phyloP scores from a whole-genome alignment of 257 asterid species.

The Fraxinus anomala region DNA sequence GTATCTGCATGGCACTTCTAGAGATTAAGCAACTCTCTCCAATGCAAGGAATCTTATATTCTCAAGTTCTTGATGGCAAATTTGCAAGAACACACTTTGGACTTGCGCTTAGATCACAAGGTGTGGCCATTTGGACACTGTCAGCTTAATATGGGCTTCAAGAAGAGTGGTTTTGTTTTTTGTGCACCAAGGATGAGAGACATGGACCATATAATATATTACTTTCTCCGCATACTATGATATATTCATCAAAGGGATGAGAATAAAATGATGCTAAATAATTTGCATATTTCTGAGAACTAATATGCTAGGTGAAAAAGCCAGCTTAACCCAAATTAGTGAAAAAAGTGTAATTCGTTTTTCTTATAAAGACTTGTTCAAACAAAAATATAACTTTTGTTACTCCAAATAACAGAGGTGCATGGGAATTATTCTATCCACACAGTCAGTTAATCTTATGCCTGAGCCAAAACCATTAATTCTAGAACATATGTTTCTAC shows the following conservation, averaged over 20 bases:
- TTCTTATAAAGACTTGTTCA: background rate
- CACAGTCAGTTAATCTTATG: background rate
- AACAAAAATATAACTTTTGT: background rate
- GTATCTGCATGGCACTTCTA: slow-evolving; percentile 44
- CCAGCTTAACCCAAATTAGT: background rate
- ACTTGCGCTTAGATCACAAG: slow-evolving; percentile 35
- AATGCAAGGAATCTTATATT: slow-evolving; percentile 48
- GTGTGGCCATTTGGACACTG: slow-evolving; percentile 45
- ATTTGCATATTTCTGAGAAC: background rate
- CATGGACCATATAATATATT: too few relatives aligned
- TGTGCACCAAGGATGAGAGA: background rate
- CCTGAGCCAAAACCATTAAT: background rate
- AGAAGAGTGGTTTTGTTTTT: background rate
- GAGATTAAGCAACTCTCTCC: slow-evolving; percentile 46
- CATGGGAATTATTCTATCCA: background rate
- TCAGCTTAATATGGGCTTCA: background rate
- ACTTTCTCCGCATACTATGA: too few relatives aligned
- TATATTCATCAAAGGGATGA: background rate
- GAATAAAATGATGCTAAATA: background rate
- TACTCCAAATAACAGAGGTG: background rate
- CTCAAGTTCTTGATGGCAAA: slow-evolving; percentile 48
- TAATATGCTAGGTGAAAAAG: background rate
- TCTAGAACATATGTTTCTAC: too few relatives aligned
- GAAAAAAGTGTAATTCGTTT: background rate
- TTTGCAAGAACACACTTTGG: slow-evolving; percentile 37